Base-by-base conservation (phyloP, 441 rosid genomes). In the Isatis lusitanica region DNA sequence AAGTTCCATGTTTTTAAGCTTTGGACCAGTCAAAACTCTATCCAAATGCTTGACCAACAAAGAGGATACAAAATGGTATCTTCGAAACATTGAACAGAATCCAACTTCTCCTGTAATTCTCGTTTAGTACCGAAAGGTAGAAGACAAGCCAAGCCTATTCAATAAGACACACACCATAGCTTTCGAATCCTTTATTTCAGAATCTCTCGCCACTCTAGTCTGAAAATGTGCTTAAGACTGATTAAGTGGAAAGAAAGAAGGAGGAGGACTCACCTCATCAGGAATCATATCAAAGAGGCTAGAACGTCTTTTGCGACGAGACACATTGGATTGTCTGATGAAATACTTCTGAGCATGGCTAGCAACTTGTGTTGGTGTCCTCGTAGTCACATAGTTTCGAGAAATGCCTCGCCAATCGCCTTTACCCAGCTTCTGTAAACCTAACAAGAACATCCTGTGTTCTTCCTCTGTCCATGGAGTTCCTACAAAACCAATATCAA, bases 341-440 rank as follows among this genome's bases (percentile, higher is more conserved):
- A 89, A 89, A 64, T 89, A 84, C 79, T 89, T 89, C 69, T 89
- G 94, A 63, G 94, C 94, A 75, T 89, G 94, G 66, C 94, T 89
- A 59, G 94, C 94, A 17, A 89, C 94, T 79, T 89, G 94, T 17
- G 91, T 87, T 16, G 94, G 91, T 6, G 94, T 89, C 81, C 90
- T 83, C 3, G 90, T 79, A 40, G 83, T 73, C 65, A 89, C 94
- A 74, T 78, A 87, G 68, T 82, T 87, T 44, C 91, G 83, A 0
- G 94, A 86, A 80, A 89, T 89, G 31, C 91, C 91, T 80, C 89
- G 78, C 94, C 94, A 89, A 68, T 89, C 88, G 9, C 94, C 92
- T 86, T 89, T 89, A 1, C 94, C 94, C 0, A 89, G 84, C 85
- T 85, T 89, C 71, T 85, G 89, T 60, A 89, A 74, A 50, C 94